A percentile compares a stretch with the other conserved stretches of the same genome.
phyloP scores from a whole-genome alignment of 768 basidiomycete genomes.

The Lyophyllum semitale region DNA sequence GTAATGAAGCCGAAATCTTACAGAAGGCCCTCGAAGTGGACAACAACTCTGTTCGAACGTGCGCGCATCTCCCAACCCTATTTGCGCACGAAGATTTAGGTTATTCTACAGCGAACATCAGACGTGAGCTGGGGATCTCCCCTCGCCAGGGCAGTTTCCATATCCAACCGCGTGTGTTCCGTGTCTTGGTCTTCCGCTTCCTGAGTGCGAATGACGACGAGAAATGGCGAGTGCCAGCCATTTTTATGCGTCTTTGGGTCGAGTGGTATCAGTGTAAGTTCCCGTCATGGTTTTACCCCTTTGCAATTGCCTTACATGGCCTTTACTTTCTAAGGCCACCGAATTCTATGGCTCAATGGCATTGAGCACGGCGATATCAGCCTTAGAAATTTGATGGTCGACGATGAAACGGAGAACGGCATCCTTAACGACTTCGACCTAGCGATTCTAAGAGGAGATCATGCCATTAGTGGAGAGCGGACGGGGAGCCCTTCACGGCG shows the following conservation, averaged over 20 bases:
- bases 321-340: neutral
- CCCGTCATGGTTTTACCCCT: neutral
- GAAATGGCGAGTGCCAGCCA: neutral
- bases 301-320: neutral
- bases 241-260: neutral
- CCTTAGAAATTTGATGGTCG: neutral
- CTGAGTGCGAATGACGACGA: no score
- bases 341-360: neutral
- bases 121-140: no score
- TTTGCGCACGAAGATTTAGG: no score
- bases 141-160: no score
- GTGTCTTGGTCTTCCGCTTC: no score
- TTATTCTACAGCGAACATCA: no score
- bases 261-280: neutral
- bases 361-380: conserved; percentile 1
- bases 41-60: no score
- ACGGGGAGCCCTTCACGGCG: conserved; percentile 4
- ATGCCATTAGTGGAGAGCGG: neutral
- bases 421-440: conserved; percentile 5
- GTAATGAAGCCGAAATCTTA: no score
- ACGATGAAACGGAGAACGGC: neutral
- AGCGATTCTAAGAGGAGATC: neutral
- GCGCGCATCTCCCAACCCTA: no score
- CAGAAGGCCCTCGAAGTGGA: no score
- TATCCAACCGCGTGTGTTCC: no score